Evolutionary conservation across 805 yeast genomes (phyloP).

Genomic region (Lipomyces anomalus): DNA sequence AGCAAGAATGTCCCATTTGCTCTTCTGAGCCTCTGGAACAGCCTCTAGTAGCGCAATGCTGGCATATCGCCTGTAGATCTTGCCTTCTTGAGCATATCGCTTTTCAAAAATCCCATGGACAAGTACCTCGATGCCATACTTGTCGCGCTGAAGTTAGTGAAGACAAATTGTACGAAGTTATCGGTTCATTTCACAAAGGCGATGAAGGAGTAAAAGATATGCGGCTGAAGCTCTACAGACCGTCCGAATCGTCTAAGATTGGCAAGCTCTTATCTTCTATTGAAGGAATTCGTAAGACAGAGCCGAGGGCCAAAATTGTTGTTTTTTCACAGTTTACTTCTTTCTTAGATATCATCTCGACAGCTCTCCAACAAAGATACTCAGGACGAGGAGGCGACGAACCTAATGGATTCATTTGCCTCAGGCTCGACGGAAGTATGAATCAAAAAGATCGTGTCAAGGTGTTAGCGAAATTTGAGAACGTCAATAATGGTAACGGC

Average conservation of each 20-base stretch:
- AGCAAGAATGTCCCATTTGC: conserved; percentile 80
- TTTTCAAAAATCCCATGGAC: conserved; percentile 49
- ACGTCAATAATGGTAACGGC: conserved; percentile 25
- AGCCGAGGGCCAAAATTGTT: conserved; percentile 67
- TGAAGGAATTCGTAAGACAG: conserved; percentile 46
- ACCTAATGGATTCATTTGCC: conserved; percentile 49
- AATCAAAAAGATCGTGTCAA: conserved; percentile 57
- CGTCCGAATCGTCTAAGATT: conserved; percentile 60
- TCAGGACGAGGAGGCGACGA: too few relatives aligned
- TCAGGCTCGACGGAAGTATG: conserved; percentile 80
- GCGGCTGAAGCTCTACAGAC: conserved; percentile 29
- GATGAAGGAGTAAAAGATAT: conserved; percentile 25
- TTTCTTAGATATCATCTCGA: conserved; percentile 67
- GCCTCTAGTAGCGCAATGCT: conserved; percentile 65
- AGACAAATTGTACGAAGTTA: conserved; percentile 44
- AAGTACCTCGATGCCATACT: conserved; percentile 61
- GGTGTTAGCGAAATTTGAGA: conserved; percentile 54
- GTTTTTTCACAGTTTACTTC: conserved; percentile 89
- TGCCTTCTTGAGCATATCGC: conserved; percentile 73
- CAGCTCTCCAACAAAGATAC: conserved; percentile 48
- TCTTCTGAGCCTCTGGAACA: conserved; percentile 55
- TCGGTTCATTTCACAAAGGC: conserved; percentile 26
- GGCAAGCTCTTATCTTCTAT: conserved; percentile 62
- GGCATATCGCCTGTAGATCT: conserved; percentile 68
- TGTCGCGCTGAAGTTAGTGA: conserved; percentile 58